Percentiles rank a stretch among this genome's conserved stretches.
Evolutionary conservation across 2,329 filamentous ascomycete genomes (phyloP).

Genomic region (Scolecobasidium constrictum): DNA sequence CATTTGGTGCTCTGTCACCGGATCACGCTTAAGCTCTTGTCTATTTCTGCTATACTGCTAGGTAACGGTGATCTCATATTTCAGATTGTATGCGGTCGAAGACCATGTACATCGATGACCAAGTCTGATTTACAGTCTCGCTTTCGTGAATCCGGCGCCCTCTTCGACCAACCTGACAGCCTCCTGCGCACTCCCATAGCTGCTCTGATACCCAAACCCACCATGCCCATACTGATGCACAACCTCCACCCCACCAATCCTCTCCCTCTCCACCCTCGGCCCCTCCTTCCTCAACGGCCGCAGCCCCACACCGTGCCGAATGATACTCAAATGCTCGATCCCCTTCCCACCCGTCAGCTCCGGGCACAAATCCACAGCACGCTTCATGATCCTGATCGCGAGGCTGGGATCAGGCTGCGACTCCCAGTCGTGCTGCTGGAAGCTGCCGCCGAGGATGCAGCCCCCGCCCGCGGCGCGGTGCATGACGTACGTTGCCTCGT

Average conservation of each 20-base stretch:
- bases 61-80: no score
- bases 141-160: no score
- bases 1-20: no score
- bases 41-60: no score
- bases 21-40: no score
- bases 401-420: slow-evolving; percentile 65
- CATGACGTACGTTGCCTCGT: slow-evolving; percentile 75
- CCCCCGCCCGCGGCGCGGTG: slow-evolving; percentile 66
- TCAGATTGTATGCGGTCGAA: no score
- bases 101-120: no score
- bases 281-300: slow-evolving; percentile 65
- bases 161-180: slow-evolving; percentile 26
- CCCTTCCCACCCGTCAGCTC: slow-evolving; percentile 54
- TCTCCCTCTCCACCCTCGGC: slow-evolving; percentile 64
- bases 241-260: slow-evolving; percentile 50
- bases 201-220: slow-evolving; percentile 59
- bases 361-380: slow-evolving; percentile 54
- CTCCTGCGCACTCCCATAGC: slow-evolving; percentile 30
- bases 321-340: slow-evolving; percentile 60
- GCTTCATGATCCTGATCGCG: slow-evolving; percentile 72
- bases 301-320: slow-evolving; percentile 77
- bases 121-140: no score
- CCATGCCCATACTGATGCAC: slow-evolving; percentile 75
- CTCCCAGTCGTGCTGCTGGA: slow-evolving; percentile 72
- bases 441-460: slow-evolving; percentile 73